Evolutionary conservation across 1,284 basidiomycete species (phyloP).

Genomic region (Cryptococcus sp.): DNA sequence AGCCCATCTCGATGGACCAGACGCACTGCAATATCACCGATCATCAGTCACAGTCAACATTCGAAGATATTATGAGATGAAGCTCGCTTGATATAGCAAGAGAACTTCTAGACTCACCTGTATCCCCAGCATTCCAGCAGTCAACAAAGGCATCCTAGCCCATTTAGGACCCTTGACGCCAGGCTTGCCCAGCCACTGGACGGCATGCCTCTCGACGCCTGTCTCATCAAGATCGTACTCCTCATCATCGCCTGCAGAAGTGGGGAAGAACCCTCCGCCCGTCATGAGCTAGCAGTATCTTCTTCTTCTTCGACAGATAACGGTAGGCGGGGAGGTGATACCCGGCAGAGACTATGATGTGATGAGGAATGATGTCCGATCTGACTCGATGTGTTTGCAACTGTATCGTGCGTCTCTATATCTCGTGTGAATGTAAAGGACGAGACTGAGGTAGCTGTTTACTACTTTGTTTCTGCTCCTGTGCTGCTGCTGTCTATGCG

Average conservation of each 20-base stretch:
- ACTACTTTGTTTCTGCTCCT: neutral
- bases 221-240: conserved; percentile 35
- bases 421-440: too few species aligned
- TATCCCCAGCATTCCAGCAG: conserved; percentile 74
- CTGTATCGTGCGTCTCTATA: too few species aligned
- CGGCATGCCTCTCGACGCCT: conserved; percentile 37
- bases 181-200: conserved; percentile 62
- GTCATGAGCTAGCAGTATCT: conserved; percentile 25
- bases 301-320: too few species aligned
- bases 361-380: neutral
- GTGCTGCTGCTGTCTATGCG: neutral
- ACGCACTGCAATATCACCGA: conserved; percentile 53
- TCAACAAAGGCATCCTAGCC: conserved; percentile 69
- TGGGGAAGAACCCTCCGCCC: conserved; percentile 38
- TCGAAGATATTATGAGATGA: neutral
- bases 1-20: conserved; percentile 91
- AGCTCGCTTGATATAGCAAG: neutral
- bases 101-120: conserved; percentile 58
- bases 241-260: conserved; percentile 26
- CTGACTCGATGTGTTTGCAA: too few species aligned
- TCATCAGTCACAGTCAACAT: neutral
- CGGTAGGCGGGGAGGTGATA: too few species aligned
- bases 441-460: too few species aligned
- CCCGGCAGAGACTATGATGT: neutral
- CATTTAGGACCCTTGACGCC: conserved; percentile 64